Percentiles rank a stretch among this genome's conserved stretches.
phyloP scores from a whole-genome alignment of 139 green algal species.

The Haematococcus sp. region DNA sequence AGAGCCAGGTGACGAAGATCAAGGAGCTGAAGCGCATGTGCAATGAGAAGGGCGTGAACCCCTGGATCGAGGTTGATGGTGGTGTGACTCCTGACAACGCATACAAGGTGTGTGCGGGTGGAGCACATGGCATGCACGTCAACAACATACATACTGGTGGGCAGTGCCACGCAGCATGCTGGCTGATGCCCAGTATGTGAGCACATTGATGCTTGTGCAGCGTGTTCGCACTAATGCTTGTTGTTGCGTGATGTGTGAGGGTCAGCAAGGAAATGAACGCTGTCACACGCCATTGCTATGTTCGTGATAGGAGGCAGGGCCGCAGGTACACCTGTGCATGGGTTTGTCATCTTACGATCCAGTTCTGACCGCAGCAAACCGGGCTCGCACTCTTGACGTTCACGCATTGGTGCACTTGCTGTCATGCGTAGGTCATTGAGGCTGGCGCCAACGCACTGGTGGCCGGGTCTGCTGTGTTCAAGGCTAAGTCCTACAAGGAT shows the following conservation, averaged over 20 bases:
- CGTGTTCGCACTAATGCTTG: too few relatives aligned
- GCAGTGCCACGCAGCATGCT: background rate
- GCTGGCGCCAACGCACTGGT: constrained; percentile 96
- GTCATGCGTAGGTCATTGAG: constrained; percentile 76
- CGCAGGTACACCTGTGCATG: too few relatives aligned
- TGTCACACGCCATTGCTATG: too few relatives aligned
- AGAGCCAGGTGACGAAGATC: constrained; percentile 94
- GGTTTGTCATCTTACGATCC: too few relatives aligned
- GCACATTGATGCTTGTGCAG: background rate
- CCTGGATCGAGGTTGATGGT: constrained; percentile 99
- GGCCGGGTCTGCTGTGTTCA: constrained; percentile 93
- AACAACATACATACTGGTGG: too few relatives aligned
- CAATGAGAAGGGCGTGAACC: constrained; percentile 86
- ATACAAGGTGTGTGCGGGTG: constrained; percentile 59
- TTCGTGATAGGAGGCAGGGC: too few relatives aligned
- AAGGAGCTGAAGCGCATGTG: constrained; percentile 85
- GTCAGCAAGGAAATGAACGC: too few relatives aligned
- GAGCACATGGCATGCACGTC: constrained; percentile 2
- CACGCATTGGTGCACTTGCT: too few relatives aligned
- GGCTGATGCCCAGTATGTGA: background rate
- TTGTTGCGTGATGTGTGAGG: too few relatives aligned
- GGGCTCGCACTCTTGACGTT: too few relatives aligned
- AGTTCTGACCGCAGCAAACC: too few relatives aligned
- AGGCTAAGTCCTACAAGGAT: constrained; percentile 67
- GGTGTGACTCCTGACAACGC: constrained; percentile 93